Base-by-base conservation (phyloP, 352 stramenopile species). In the Aphanomyces stellatus region DNA sequence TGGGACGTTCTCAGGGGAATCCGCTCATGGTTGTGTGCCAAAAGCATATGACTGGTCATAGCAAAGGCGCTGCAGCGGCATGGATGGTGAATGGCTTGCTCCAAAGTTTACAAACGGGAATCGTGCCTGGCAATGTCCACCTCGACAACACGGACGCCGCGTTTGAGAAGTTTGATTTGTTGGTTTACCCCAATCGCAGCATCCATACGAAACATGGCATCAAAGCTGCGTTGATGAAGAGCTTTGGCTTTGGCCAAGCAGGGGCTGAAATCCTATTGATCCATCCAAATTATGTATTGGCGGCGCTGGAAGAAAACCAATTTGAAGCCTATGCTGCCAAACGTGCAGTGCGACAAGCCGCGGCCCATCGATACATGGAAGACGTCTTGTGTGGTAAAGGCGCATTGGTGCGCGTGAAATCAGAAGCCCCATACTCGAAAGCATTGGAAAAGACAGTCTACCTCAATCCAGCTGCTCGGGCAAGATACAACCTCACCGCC, bases 101-200 rank as follows among this genome's bases (percentile, higher is more conserved):
- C n/a, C n/a, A n/a, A n/a, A n/a, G n/a, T n/a, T n/a, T n/a, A n/a
- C n/a, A n/a, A n/a, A n/a, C n/a, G n/a, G n/a, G n/a, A n/a, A n/a
- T 90, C 31, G 88, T 96, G 34, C 86, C 85, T 3, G 82, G 84
- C 56, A 93, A 93, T 73, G 76, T 77, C 41, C 89, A 93, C 69
- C 71, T 91, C 49, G 87, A 95, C 78, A 92, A 95, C 73, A 81
- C 85, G 41, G 83, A 76, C 53, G 57, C 74, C 41, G 80, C 71
- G 48, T 66, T 95, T 37, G 82, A 82, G 65, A 78, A 86, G 69
- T 91, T 87, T 72, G 73, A 88, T 68, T 77, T 87, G 60, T 72
- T 95, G 19, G 69, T 88, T 57, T 95, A 90, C 63, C 81, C 85
- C 57, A 95, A 92, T 70, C 79, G 82, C 28, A 88, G 73, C 62